A percentile compares a stretch with the other conserved stretches of the same genome.
These are phyloP conservation scores for Incumbomyces lentus DNA, from an alignment of 2,329 filamentous ascomycete genomes.

Conservation along the genomic window DNA sequence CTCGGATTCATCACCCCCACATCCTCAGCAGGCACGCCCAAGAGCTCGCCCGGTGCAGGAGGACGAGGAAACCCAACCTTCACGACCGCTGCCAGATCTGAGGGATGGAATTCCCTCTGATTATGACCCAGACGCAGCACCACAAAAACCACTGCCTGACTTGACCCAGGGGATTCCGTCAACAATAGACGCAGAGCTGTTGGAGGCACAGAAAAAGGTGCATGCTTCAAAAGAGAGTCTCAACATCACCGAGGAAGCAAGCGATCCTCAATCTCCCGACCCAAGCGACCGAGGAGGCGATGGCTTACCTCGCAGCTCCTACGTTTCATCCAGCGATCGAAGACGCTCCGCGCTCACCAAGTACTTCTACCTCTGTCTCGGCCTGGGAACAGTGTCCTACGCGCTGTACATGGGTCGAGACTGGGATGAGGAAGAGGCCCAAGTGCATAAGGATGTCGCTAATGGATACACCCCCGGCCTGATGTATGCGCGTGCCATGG, in stretches of 20 bases:
- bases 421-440: slow-evolving; percentile 72
- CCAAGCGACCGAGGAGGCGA: slow-evolving; percentile 46
- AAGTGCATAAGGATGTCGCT: slow-evolving; percentile 54
- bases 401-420: slow-evolving; percentile 73
- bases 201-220: slow-evolving; percentile 28
- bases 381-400: slow-evolving; percentile 47
- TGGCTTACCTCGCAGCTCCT: slow-evolving; percentile 64
- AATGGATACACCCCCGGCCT: slow-evolving; percentile 65
- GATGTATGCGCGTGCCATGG: slow-evolving; percentile 72
- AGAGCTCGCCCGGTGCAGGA: no score
- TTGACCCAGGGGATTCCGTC: slow-evolving; percentile 91
- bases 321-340: slow-evolving; percentile 82
- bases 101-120: slow-evolving; percentile 75
- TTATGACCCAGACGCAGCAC: slow-evolving; percentile 1
- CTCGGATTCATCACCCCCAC: neutral
- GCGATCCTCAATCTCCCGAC: slow-evolving; percentile 37
- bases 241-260: slow-evolving; percentile 39
- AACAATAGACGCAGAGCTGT: slow-evolving; percentile 69
- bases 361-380: slow-evolving; percentile 56
- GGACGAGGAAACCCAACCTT: neutral
- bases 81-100: slow-evolving; percentile 58
- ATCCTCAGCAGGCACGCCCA: no score
- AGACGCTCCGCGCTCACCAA: slow-evolving; percentile 67
- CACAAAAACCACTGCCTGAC: slow-evolving; percentile 62
- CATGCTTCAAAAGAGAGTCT: slow-evolving; percentile 27